Base-by-base conservation (phyloP, 2,329 filamentous ascomycete species). In the Grosmannia serpens region DNA sequence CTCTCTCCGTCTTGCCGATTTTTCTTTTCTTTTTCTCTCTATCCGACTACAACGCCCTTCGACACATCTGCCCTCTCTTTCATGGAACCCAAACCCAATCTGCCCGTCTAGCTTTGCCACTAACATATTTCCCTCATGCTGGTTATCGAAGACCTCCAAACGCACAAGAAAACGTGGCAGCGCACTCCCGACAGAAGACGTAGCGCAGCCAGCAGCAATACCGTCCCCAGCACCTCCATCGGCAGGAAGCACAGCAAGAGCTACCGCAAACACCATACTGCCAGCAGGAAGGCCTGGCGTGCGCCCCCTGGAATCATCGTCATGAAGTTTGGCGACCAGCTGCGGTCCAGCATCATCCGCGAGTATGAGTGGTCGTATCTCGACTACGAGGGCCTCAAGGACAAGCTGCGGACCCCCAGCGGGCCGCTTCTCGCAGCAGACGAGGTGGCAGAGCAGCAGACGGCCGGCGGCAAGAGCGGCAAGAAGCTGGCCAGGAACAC, bases 351-450 rank as follows among this genome's bases (percentile, higher is more conserved):
- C 70, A 82, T 96, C 69, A 95, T 97, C 74, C 91, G 89, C 78
- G 91, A 97, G 75, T 99, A 95, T 77, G 86, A 91, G 72, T 96
- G 91, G 86, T 90, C 96, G 78, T 99, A 99, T 76, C 96, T 99
- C 74, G 88, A 90, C 75, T 99, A 99, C 76, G 91, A 96, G 71
- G 89, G 87, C 64, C 82, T 99, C 55, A 99, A 99, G 76, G 79
- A 82, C 65, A 85, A 90, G 64, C 84, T 99, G 62, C 94, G 92
- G 74, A 84, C 82, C 60, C 82, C 85, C 60, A 87, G 80, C 64
- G 82, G 84, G 61, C 68, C 73, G 20, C 58, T 65, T 49, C 27
- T 65, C 51, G 61, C 64, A 65, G 59, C 64, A 61, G 63, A 74
- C 71, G 60, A 70, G 72, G 58, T 78, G 65, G 41, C 9, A 7